Conservation (phyloP, 352 stramenopile species). For the Globisporangium cederbergense region DNA sequence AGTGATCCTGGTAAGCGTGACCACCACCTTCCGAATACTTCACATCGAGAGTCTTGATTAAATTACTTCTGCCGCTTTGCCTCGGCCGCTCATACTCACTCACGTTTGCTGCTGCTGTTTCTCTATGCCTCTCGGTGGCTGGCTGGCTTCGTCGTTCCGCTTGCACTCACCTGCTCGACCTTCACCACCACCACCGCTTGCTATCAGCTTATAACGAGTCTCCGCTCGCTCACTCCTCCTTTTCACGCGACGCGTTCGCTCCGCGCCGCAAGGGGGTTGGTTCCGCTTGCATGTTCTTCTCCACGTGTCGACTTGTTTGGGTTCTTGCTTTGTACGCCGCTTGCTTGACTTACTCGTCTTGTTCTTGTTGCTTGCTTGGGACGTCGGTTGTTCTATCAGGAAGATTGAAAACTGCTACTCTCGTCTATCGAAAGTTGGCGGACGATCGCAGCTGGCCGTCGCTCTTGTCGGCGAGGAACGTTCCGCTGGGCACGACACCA, state of each 20-base stretch:
- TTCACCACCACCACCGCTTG: neutral
- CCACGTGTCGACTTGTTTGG: neutral
- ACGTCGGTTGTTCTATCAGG: slow-evolving; percentile 2
- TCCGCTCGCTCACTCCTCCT: neutral
- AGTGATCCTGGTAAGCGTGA: neutral
- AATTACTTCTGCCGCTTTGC: slow-evolving; percentile 6
- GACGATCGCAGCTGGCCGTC: slow-evolving; percentile 55
- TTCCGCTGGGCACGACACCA: slow-evolving; percentile 51
- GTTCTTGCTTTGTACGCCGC: neutral
- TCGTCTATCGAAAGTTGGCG: slow-evolving; percentile 27
- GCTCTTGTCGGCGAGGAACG: slow-evolving; percentile 55
- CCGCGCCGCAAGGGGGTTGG: neutral
- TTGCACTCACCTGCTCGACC: neutral
- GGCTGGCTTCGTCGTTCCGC: neutral
- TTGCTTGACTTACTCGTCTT: neutral
- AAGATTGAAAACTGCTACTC: slow-evolving; percentile 3
- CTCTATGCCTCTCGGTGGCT: neutral
- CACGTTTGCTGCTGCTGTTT: neutral
- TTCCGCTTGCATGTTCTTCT: neutral
- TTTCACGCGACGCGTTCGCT: neutral
- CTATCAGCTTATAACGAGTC: neutral
- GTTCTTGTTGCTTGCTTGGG: neutral
- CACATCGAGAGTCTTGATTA: slow-evolving; percentile 9
- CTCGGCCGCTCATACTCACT: slow-evolving; percentile 8
- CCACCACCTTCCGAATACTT: slow-evolving; percentile 1